Conservation (phyloP, 148 eudicot genomes). For the Nepenthes gracilis region DNA sequence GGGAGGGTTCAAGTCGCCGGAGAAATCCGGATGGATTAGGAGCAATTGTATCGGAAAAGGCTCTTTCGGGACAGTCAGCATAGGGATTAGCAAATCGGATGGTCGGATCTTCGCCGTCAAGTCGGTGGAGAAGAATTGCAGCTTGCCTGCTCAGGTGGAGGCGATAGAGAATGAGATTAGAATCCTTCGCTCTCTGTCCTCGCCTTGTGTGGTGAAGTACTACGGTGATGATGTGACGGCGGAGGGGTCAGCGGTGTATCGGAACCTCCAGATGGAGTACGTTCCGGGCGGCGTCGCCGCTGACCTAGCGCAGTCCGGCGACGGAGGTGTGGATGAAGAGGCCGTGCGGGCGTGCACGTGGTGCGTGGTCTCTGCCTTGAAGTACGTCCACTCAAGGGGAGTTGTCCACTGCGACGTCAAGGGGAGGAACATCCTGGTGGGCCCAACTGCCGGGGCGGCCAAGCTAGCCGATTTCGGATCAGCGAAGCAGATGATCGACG, state of each 20-base stretch:
- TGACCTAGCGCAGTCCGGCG: neutral
- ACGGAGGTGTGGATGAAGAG: slow-evolving; percentile 23
- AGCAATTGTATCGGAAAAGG: slow-evolving; percentile 61
- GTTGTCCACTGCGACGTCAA: slow-evolving; percentile 76
- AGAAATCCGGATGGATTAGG: slow-evolving; percentile 24
- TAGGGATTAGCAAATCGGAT: slow-evolving; percentile 27
- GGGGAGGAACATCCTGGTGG: slow-evolving; percentile 53
- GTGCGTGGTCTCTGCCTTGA: slow-evolving; percentile 44
- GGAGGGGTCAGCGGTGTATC: neutral
- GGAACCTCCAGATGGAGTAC: slow-evolving; percentile 62
- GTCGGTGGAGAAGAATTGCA: slow-evolving; percentile 22
- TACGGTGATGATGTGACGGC: slow-evolving; percentile 37
- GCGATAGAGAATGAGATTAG: slow-evolving; percentile 57
- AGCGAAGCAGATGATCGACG: slow-evolving; percentile 11
- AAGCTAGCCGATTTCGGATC: slow-evolving; percentile 79
- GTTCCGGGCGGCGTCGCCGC: slow-evolving; percentile 44
- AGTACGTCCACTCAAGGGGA: slow-evolving; percentile 29
- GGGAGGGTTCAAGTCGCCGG: neutral
- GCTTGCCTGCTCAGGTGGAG: slow-evolving; percentile 10
- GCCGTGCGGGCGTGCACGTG: slow-evolving; percentile 33
- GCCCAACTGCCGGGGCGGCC: slow-evolving; percentile 21
- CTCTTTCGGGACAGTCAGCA: slow-evolving; percentile 41
- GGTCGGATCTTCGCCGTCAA: slow-evolving; percentile 56
- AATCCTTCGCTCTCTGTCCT: slow-evolving; percentile 34
- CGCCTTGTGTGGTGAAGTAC: slow-evolving; percentile 48